Conservation (phyloP, 1,284 basidiomycete genomes). For the Uromyces viciae-fabae region DNA sequence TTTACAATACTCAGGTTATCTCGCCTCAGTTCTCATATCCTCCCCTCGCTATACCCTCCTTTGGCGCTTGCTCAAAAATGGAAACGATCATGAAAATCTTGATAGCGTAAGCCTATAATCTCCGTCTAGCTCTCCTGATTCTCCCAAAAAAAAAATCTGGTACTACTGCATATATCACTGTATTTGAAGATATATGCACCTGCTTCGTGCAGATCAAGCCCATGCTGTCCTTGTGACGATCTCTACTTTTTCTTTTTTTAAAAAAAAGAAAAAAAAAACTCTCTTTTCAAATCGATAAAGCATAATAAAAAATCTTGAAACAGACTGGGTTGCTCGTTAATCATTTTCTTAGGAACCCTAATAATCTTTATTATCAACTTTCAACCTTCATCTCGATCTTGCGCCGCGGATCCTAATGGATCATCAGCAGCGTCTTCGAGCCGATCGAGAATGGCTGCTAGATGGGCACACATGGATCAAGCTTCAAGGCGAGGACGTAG, state of each 20-base stretch:
- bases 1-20: not conserved
- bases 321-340: conserved; percentile 2
- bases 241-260: not conserved
- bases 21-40: not conserved
- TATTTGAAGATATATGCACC: too few species aligned
- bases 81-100: not conserved
- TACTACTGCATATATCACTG: not conserved
- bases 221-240: not conserved
- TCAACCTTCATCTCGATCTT: not conserved
- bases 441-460: conserved; percentile 32
- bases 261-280: too few species aligned
- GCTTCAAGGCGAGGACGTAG: not conserved
- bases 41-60: not conserved
- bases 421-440: too few species aligned
- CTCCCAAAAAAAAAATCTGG: not conserved
- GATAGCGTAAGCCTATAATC: not conserved
- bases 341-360: not conserved
- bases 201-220: too few species aligned
- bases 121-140: not conserved
- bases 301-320: conserved; percentile 12
- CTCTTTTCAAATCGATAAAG: not conserved
- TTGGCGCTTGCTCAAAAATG: not conserved
- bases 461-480: conserved; percentile 39
- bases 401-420: not conserved
- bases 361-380: conserved; percentile 5